phyloP scores from a whole-genome alignment of 2,329 filamentous ascomycete genomes.

The Thielaviopsis punctulata region DNA sequence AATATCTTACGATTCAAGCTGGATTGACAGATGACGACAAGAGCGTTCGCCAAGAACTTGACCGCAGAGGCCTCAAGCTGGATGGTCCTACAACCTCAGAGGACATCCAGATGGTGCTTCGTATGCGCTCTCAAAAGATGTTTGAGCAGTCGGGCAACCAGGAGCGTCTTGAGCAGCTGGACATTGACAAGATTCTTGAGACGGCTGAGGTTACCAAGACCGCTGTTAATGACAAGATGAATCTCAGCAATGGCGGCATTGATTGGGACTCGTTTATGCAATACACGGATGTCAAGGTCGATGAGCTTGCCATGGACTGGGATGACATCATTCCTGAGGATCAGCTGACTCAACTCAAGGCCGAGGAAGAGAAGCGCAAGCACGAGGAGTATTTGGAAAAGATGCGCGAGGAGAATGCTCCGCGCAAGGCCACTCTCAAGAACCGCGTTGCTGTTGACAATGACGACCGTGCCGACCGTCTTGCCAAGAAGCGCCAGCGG shows the following conservation, averaged over 20 bases:
- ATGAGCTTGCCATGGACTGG: slow-evolving; percentile 68
- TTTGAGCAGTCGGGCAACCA: slow-evolving; percentile 97
- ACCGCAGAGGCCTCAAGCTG: slow-evolving; percentile 55
- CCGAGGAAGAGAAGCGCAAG: slow-evolving; percentile 68
- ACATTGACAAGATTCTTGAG: slow-evolving; percentile 91
- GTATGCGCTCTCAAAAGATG: slow-evolving; percentile 97
- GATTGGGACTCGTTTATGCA: slow-evolving; percentile 90
- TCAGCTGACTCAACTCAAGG: slow-evolving; percentile 74
- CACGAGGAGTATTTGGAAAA: slow-evolving; percentile 70
- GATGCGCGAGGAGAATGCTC: slow-evolving; percentile 70
- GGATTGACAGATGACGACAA: slow-evolving; percentile 93
- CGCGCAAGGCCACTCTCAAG: slow-evolving; percentile 52
- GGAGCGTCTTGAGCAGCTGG: slow-evolving; percentile 86
- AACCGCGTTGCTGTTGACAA: slow-evolving; percentile 39
- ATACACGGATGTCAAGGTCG: slow-evolving; percentile 93
- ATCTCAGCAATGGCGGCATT: slow-evolving; percentile 72
- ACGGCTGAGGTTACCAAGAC: slow-evolving; percentile 97
- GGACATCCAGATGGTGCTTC: slow-evolving; percentile 90
- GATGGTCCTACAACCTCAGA: slow-evolving; percentile 80
- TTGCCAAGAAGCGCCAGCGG: slow-evolving; percentile 47
- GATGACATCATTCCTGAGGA: slow-evolving; percentile 96
- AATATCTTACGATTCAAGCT: slow-evolving; percentile 92
- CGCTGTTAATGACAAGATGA: slow-evolving; percentile 81
- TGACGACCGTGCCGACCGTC: slow-evolving; percentile 45
- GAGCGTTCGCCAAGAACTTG: slow-evolving; percentile 56